Conservation (phyloP, 345 rosid species). For the Acer negundo region DNA sequence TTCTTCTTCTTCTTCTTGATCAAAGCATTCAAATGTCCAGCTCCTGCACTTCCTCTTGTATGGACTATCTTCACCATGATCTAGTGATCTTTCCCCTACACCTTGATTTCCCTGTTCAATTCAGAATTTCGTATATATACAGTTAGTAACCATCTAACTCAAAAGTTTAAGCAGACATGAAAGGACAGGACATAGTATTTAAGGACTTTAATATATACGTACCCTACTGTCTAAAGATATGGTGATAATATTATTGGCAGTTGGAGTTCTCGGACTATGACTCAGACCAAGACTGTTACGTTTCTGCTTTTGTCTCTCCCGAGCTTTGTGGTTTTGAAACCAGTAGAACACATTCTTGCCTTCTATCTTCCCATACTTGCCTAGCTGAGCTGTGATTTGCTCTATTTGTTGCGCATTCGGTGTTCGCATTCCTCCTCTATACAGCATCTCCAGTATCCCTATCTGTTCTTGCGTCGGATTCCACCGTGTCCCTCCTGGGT, state of each 20-base stretch:
- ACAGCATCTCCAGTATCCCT: constrained; percentile 87
- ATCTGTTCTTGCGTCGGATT: constrained; percentile 99
- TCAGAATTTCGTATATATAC: not conserved
- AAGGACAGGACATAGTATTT: too few relatives aligned
- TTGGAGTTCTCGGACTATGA: constrained; percentile 47
- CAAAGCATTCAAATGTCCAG: constrained; percentile 77
- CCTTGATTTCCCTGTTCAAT: constrained; percentile 32
- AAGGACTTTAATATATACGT: not conserved
- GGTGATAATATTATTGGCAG: constrained; percentile 32
- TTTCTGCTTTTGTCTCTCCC: constrained; percentile 96
- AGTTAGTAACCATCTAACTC: too few relatives aligned
- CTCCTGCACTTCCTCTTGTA: constrained; percentile 88
- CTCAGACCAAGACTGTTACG: constrained; percentile 64
- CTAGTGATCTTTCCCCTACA: constrained; percentile 23
- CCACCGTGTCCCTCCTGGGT: constrained; percentile 96
- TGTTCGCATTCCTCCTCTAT: constrained; percentile 87
- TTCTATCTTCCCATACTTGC: constrained; percentile 90
- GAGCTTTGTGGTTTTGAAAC: constrained; percentile 99
- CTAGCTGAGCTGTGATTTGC: constrained; percentile 76
- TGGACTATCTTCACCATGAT: constrained; percentile 51
- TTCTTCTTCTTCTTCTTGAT: constrained; percentile 34
- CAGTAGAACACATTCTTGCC: constrained; percentile 98
- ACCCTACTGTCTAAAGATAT: constrained; percentile 54
- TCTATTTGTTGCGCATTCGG: constrained; percentile 95
- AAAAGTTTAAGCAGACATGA: too few relatives aligned